Evolutionary conservation across 352 stramenopile genomes (phyloP).

Genomic region (Phytophthora kernoviae): DNA sequence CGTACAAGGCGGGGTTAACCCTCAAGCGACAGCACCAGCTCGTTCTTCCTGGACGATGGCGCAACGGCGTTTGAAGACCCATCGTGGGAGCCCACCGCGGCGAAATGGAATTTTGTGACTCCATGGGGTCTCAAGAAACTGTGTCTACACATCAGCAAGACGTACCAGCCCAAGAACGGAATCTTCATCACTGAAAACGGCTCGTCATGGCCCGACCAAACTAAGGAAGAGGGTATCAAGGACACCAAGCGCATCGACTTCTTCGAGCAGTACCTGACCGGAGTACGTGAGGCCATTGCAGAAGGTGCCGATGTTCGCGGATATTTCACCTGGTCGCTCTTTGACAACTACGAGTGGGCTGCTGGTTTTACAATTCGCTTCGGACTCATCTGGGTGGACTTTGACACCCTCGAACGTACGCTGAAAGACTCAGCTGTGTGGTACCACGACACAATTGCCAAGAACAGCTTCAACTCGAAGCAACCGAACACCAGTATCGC

Average conservation of each 20-base stretch:
- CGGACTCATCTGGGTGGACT: slow-evolving; percentile 61
- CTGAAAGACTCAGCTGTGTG: slow-evolving; percentile 64
- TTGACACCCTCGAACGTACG: slow-evolving; percentile 61
- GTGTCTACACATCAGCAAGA: slow-evolving; percentile 88
- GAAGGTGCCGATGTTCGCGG: slow-evolving; percentile 68
- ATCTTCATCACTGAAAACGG: slow-evolving; percentile 95
- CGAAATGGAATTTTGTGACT: slow-evolving; percentile 79
- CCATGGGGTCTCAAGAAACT: slow-evolving; percentile 87
- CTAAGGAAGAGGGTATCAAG: slow-evolving; percentile 74
- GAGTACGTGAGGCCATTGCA: slow-evolving; percentile 57
- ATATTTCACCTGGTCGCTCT: slow-evolving; percentile 92
- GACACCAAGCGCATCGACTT: slow-evolving; percentile 85
- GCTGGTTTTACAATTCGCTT: slow-evolving; percentile 64
- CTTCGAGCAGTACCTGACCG: slow-evolving; percentile 83
- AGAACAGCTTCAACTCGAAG: slow-evolving; percentile 45
- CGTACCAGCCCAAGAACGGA: slow-evolving; percentile 74
- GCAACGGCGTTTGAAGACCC: slow-evolving; percentile 45
- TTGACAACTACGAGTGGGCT: slow-evolving; percentile 95
- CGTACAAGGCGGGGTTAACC: slow-evolving; percentile 30
- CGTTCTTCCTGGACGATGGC: slow-evolving; percentile 49
- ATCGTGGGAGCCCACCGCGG: slow-evolving; percentile 80
- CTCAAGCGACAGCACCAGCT: slow-evolving; percentile 22
- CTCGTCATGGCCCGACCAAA: slow-evolving; percentile 59
- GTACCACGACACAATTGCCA: slow-evolving; percentile 52
- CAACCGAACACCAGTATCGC: slow-evolving; percentile 5